Evolutionary conservation across 2,329 filamentous ascomycete species (phyloP), one percentile per base, ranked within the genome.

Genomic region (Alternaria conjuncta): DNA sequence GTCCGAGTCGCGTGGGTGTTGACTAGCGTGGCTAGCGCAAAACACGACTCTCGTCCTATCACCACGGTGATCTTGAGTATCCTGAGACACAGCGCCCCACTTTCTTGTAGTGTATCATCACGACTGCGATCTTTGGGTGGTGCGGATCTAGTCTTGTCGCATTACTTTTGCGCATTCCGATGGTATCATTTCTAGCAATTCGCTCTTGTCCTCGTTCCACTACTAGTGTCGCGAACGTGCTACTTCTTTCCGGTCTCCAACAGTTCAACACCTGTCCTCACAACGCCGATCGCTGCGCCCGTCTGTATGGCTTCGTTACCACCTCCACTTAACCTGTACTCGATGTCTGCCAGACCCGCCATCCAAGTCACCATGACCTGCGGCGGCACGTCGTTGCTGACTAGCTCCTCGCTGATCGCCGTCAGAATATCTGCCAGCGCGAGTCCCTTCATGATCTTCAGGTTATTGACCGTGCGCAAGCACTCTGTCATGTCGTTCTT

Each of bases 381-480:
- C 0, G 93, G 86, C 57, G 90, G 92, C 12, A 97, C 96, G 70
- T 97, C 93, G 54, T 97, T 83, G 77, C 90, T 91, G 20, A 88
- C 86, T 61, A 99, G 80, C 82, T 97, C 92, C 72, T 97, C 94
- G 0, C 91, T 89, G 44, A 98, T 79, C 1, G 93, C 89, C 0
- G 94, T 96, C 68, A 99, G 88, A 61, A 99, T 97, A 78, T 99
- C 96, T 4, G 96, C 96, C 64, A 99, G 82, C 2, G 96, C 96
- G 51, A 99, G 84, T 0, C 96, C 96, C 74, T 96, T 93, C 60
- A 89, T 86, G 5, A 88, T 86, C 82, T 99, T 99, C 65, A 99
- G 85, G 1, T 92, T 89, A 76, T 96, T 96, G 80, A 99, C 90
- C 0, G 93, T 97, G 62, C 88, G 90, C 54, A 99, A 85, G 76